Conservation (phyloP, 305 asterid genomes). For the Rubia occidens region DNA sequence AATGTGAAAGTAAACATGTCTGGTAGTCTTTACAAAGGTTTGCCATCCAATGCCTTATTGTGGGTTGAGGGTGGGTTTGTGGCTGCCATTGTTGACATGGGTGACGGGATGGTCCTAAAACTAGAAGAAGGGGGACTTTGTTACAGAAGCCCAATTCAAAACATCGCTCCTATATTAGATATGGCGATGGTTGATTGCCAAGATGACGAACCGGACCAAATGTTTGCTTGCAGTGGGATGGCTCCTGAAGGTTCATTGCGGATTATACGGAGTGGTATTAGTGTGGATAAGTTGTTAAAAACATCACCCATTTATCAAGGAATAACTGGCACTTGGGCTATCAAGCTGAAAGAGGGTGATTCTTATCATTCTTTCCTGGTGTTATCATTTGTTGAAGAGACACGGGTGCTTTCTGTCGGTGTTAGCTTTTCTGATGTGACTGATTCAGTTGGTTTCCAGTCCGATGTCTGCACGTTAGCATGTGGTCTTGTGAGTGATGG, state of each 20-base stretch:
- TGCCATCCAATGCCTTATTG: conserved; percentile 62
- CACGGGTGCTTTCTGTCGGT: conserved; percentile 95
- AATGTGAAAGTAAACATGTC: conserved; percentile 58
- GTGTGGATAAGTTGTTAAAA: conserved; percentile 79
- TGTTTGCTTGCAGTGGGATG: conserved; percentile 96
- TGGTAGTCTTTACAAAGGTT: conserved; percentile 72
- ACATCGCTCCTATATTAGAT: conserved; percentile 86
- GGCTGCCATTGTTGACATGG: conserved; percentile 81
- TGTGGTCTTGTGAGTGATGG: conserved; percentile 87
- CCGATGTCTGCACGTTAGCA: conserved; percentile 84
- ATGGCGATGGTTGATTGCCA: conserved; percentile 73
- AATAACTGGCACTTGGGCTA: conserved; percentile 85
- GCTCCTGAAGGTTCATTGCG: conserved; percentile 87
- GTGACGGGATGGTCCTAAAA: conserved; percentile 86
- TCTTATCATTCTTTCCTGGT: conserved; percentile 79
- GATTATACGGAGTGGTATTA: conserved; percentile 85
- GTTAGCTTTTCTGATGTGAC: conserved; percentile 90
- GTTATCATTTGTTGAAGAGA: conserved; percentile 89
- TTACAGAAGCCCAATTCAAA: conserved; percentile 72
- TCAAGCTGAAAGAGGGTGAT: conserved; percentile 65
- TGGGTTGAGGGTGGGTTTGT: conserved; percentile 83
- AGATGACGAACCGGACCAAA: conserved; percentile 81
- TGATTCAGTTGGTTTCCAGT: conserved; percentile 74
- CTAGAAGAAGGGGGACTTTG: conserved; percentile 60
- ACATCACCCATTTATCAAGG: conserved; percentile 88